Percentiles rank a stretch among this genome's conserved stretches.
Conservation (phyloP, 176 grass and related monocot species). For the Stipa capillata region DNA sequence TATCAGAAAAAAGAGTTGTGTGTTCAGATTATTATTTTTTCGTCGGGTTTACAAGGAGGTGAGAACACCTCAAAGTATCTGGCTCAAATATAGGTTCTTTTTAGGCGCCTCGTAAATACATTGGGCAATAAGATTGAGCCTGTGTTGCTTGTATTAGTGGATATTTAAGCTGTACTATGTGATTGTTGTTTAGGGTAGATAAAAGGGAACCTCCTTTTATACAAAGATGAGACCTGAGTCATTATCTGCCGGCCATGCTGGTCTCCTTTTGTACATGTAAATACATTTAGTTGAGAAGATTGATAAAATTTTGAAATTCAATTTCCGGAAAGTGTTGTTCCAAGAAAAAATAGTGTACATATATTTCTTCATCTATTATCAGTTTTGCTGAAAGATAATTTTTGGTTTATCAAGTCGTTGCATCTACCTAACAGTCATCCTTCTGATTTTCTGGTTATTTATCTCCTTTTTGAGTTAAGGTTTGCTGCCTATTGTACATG, state of each 20-base stretch:
- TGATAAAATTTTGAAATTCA: not conserved
- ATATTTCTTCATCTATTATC: not conserved
- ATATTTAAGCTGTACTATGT: slow-evolving; percentile 21
- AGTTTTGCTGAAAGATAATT: not conserved
- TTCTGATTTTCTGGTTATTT: not conserved
- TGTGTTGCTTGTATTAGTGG: slow-evolving; percentile 12
- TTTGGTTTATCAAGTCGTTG: not conserved
- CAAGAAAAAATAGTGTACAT: not conserved
- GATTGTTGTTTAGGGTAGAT: slow-evolving; percentile 25
- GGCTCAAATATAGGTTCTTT: slow-evolving; percentile 14
- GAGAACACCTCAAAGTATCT: slow-evolving; percentile 15
- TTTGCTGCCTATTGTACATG: not conserved
- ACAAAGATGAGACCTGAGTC: not conserved
- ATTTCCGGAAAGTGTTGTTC: not conserved
- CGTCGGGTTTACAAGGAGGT: not conserved
- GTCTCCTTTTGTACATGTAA: slow-evolving; percentile 12
- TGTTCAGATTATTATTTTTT: slow-evolving; percentile 2
- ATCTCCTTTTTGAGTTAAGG: no score
- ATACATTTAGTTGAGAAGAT: not conserved
- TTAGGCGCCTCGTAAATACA: slow-evolving; percentile 22
- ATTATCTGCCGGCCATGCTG: slow-evolving; percentile 24
- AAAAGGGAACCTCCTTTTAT: slow-evolving; percentile 3
- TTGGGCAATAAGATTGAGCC: slow-evolving; percentile 20
- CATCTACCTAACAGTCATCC: no score
- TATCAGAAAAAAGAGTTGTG: not conserved